Evolutionary conservation across 1,284 basidiomycete species (phyloP).

Genomic region (Kwoniella shivajii): DNA sequence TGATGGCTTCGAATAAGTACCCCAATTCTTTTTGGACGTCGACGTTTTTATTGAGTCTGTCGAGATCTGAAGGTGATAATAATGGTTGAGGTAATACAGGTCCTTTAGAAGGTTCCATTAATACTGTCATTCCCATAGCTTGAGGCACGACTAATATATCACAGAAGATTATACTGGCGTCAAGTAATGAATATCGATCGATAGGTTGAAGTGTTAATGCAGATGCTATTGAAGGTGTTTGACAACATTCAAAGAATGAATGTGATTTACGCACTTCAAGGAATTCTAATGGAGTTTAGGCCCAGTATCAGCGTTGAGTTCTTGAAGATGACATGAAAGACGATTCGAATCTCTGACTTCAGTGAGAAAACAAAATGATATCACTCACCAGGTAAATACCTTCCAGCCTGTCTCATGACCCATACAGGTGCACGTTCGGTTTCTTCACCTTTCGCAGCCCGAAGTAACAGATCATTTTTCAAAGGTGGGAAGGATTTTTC

Average conservation of each 20-base stretch:
- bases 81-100: constrained; percentile 85
- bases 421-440: constrained; percentile 94
- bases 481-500: constrained; percentile 65
- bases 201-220: constrained; percentile 91
- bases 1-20: constrained; percentile 90
- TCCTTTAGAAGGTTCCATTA: constrained; percentile 78
- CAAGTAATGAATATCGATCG: constrained; percentile 77
- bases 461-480: constrained; percentile 85
- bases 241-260: constrained; percentile 92
- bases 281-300: constrained; percentile 68
- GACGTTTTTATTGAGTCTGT: constrained; percentile 64
- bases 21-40: constrained; percentile 78
- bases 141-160: constrained; percentile 96
- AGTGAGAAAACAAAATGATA: not conserved
- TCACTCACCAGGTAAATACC: constrained; percentile 86
- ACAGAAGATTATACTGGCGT: constrained; percentile 94
- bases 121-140: constrained; percentile 89
- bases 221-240: constrained; percentile 78
- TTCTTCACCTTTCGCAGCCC: constrained; percentile 83
- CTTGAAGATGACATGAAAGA: not conserved
- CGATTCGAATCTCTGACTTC: too few species aligned
- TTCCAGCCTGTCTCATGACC: constrained; percentile 98
- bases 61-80: constrained; percentile 70
- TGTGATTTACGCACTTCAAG: constrained; percentile 76
- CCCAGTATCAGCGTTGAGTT: not conserved